Percentiles rank a stretch among this genome's conserved stretches.
These are phyloP conservation scores for Apiospora sp. DNA, from an alignment of 2,329 filamentous ascomycete genomes.

Conservation along the genomic window DNA sequence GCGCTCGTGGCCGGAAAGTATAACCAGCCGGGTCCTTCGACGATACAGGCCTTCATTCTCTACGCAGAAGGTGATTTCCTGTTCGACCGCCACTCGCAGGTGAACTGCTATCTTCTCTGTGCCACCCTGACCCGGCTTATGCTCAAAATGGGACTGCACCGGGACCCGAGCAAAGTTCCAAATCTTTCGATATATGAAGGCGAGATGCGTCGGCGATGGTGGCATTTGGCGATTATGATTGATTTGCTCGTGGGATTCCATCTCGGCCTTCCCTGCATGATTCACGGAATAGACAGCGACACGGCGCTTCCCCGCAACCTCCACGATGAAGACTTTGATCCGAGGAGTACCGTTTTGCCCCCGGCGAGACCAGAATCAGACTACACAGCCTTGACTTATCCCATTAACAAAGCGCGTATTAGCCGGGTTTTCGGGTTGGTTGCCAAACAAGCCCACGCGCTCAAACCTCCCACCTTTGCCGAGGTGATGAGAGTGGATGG, in stretches of 20 bases:
- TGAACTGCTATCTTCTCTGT: constrained; percentile 61
- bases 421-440: constrained; percentile 59
- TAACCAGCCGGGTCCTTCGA: constrained; percentile 55
- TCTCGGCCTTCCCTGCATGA: constrained; percentile 72
- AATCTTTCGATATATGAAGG: constrained; percentile 60
- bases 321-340: constrained; percentile 70
- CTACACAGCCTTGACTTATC: constrained; percentile 65
- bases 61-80: constrained; percentile 64
- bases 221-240: constrained; percentile 64
- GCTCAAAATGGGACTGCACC: constrained; percentile 66
- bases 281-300: constrained; percentile 69
- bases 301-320: constrained; percentile 68
- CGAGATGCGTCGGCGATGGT: constrained; percentile 62
- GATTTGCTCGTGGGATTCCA: constrained; percentile 73
- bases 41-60: constrained; percentile 59
- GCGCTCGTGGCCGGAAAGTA: constrained; percentile 60
- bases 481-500: constrained; percentile 59
- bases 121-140: constrained; percentile 61
- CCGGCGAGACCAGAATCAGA: constrained; percentile 63
- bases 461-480: constrained; percentile 55
- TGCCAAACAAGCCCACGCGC: constrained; percentile 56
- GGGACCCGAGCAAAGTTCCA: constrained; percentile 60
- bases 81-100: constrained; percentile 57
- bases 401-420: constrained; percentile 59
- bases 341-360: constrained; percentile 62